Base-by-base conservation (phyloP, 228 moss, liverwort and hornwort species). In the Sphagnum magellanicum region DNA sequence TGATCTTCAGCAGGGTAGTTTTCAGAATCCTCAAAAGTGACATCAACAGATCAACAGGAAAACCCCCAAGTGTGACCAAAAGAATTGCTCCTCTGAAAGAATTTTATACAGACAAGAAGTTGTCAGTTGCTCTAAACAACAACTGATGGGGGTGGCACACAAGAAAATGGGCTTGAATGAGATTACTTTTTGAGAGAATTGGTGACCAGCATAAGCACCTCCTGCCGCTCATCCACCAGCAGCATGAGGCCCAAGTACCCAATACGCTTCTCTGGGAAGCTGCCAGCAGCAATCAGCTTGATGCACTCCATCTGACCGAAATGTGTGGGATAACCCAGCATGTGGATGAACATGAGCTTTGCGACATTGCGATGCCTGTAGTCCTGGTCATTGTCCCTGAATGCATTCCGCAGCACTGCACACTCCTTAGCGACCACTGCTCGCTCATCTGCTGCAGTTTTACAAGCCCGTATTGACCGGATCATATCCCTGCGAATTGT, bases 251-350 rank as follows among this genome's bases (percentile, higher is more conserved):
- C 89, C 77, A 91, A 82, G 76, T 91, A 91, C 58, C 91, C 91
- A 73, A 91, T 91, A 52, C 91, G 76, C 74, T 91, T 91, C 69
- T 91, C 89, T n/a, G 91, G 89, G 68, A 88, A 91, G 60, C 89
- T 84, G 7, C 71, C 65, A 61, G 88, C 83, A 69, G 91, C 91
- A 68, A 91, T 86, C 78, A 88, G 76, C 70, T 91, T 91, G 48
- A 91, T 86, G 78, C 91, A 91, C 76, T 91, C 91, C 91, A 91
- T 91, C 72, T 91, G 91, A 62, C 91, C 91, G 58, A 89, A 91
- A 68, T 89, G 91, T 51, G 91, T 91, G 49, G 91, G 91, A 76
- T 91, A 91, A 51, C 91, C 89, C 77, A 91, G 76, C 86, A 91
- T 91, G 51, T 91, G 91, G 74, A 91, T 89, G 63, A 91, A 91